These are phyloP conservation scores for Delphinella strobiligena DNA, from an alignment of 2,329 filamentous ascomycete species.

Conservation along the genomic window DNA sequence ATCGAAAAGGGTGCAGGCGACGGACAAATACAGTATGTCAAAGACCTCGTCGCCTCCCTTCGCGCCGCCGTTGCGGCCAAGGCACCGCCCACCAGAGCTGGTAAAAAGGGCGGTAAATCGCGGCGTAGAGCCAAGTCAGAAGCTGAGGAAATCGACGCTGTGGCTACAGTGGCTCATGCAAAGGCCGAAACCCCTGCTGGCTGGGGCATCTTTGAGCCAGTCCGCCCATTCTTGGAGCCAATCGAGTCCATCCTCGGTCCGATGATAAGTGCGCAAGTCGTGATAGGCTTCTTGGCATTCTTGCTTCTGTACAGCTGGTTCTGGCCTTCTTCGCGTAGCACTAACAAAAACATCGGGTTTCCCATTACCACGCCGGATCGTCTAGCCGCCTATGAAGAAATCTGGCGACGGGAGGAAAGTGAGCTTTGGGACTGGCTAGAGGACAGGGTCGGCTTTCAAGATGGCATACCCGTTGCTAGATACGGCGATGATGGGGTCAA, in stretches of 20 bases:
- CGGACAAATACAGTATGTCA: conserved; percentile 73
- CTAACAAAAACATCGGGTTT: conserved; percentile 24
- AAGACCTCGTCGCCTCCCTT: conserved; percentile 63
- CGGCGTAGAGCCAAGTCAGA: conserved; percentile 44
- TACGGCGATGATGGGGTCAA: conserved; percentile 12
- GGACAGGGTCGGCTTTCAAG: conserved; percentile 65
- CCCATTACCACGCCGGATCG: conserved; percentile 47
- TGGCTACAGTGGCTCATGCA: too few relatives aligned
- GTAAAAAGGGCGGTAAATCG: conserved; percentile 33
- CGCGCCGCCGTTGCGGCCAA: conserved; percentile 61
- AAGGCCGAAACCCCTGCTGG: conserved; percentile 28
- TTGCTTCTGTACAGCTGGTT: conserved; percentile 63
- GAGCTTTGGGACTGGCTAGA: conserved; percentile 92
- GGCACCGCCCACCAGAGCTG: conserved; percentile 28
- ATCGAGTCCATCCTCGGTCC: conserved; percentile 57
- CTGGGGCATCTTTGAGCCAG: conserved; percentile 75
- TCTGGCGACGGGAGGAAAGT: conserved; percentile 79
- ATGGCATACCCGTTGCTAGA: conserved; percentile 16
- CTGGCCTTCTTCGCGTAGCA: conserved; percentile 22
- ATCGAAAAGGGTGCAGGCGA: conserved; percentile 95
- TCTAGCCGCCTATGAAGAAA: conserved; percentile 76
- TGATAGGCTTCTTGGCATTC: conserved; percentile 62
- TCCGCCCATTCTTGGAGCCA: conserved; percentile 58
- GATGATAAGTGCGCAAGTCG: conserved; percentile 62
- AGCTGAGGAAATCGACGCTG: conserved; percentile 10